Percentiles rank a stretch among this genome's conserved stretches.
Evolutionary conservation across 2,329 filamentous ascomycete species (phyloP).

Genomic region (Aspergillus caelatus): DNA sequence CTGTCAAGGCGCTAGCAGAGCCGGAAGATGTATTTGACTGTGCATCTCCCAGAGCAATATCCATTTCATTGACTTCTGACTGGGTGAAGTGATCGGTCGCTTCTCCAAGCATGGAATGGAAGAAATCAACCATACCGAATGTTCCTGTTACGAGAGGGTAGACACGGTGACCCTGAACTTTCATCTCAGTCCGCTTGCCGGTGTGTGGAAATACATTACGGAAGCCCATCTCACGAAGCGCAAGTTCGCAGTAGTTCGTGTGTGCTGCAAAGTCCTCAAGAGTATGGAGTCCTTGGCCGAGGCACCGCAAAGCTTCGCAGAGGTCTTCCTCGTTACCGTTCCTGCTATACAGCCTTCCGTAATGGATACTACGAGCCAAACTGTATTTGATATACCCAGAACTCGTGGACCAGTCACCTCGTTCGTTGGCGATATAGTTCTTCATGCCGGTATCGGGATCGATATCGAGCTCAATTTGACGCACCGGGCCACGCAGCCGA

Average conservation of each 20-base stretch:
- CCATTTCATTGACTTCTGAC: constrained; percentile 80
- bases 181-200: constrained; percentile 67
- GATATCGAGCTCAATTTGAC: constrained; percentile 70
- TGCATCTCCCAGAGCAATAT: constrained; percentile 72
- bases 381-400: constrained; percentile 80
- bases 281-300: constrained; percentile 76
- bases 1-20: constrained; percentile 65
- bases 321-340: constrained; percentile 74
- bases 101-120: constrained; percentile 76
- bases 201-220: constrained; percentile 73
- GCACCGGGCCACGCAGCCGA: constrained; percentile 78
- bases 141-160: constrained; percentile 72
- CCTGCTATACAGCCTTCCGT: constrained; percentile 70
- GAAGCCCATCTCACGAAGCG: constrained; percentile 71
- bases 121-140: constrained; percentile 81
- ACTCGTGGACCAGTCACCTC: constrained; percentile 85
- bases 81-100: constrained; percentile 84
- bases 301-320: constrained; percentile 75
- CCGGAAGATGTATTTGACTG: constrained; percentile 52
- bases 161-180: constrained; percentile 65
- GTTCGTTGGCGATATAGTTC: constrained; percentile 96
- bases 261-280: constrained; percentile 80
- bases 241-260: constrained; percentile 81
- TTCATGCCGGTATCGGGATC: constrained; percentile 90
- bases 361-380: constrained; percentile 73